Base-by-base conservation (phyloP, 2,329 filamentous ascomycete genomes). In the Paecilomyces niveus region DNA sequence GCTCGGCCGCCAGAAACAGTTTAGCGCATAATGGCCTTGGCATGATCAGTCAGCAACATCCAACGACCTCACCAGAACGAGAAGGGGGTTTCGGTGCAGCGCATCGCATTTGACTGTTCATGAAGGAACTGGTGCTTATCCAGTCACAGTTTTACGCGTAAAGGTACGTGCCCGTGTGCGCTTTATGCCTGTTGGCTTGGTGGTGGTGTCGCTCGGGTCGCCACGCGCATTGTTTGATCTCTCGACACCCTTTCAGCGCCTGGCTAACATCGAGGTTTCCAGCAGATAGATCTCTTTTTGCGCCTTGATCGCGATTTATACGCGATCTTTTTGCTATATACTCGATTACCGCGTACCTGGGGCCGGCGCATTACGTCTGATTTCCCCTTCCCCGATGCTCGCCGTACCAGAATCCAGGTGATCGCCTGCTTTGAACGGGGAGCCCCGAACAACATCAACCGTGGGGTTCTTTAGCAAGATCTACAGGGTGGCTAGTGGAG, bases 41-140 rank as follows among this genome's bases (percentile, higher is more conserved):
- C 58, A 31, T 58, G 63, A 63, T 74, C 68, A 74, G 66, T 74
- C 70, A 74, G 70, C 71, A 60, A 31, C 63, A 59, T 64, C 65
- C 69, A 66, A 71, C 71, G 70, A 74, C 71, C 69, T 68, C 67
- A 67, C 66, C 61, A 61, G 49, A 39, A 68, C 64, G 67, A 65
- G 65, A 72, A 71, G 66, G 71, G 68, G 67, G 59, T 61, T n/a
- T 60, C 61, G 63, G 62, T 62, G 68, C 63, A 66, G 64, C 65
- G 62, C 63, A 67, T 66, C 66, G 70, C 33, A 67, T 66, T 69
- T 62, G 64, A 67, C 67, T 65, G 65, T 61, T 65, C 63, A 70
- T 67, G 64, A 63, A 53, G 54, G 57, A 57, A 61, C 59, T 59
- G 60, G 62, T 58, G 57, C 59, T 60, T 50, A 55, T 62, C 61